phyloP scores from a whole-genome alignment of 169 alveolate genomes.

The Cryptosporidium sp. region DNA sequence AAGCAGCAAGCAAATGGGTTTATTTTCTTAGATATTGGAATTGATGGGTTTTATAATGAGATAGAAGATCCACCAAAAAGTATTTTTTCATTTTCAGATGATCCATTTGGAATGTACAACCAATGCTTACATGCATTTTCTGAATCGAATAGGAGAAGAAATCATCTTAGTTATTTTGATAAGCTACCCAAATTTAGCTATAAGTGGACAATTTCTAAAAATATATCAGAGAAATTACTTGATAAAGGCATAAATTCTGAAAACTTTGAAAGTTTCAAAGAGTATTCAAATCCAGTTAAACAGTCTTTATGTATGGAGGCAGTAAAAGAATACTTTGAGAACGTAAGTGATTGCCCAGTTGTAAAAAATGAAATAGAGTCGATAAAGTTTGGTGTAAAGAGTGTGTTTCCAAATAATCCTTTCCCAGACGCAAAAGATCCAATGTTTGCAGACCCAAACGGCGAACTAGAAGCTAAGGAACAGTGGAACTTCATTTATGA shows the following conservation, averaged over 20 bases:
- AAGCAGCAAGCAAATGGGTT: conserved; percentile 67
- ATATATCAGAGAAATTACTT: conserved; percentile 29
- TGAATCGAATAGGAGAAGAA: conserved; percentile 43
- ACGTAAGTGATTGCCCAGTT: conserved; percentile 40
- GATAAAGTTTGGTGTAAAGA: conserved; percentile 23
- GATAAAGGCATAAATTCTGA: conserved; percentile 41
- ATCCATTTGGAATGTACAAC: conserved; percentile 73
- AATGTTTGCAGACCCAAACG: conserved; percentile 60
- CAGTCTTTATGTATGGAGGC: conserved; percentile 65
- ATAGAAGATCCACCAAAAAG: conserved; percentile 49
- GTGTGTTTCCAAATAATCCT: conserved; percentile 31
- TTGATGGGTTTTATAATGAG: conserved; percentile 36
- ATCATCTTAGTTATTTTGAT: not conserved
- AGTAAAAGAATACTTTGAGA: conserved; percentile 68
- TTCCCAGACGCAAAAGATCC: conserved; percentile 55
- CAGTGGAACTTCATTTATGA: conserved; percentile 67
- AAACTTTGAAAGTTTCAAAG: conserved; percentile 40
- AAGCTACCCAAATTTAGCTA: not conserved
- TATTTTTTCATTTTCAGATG: conserved; percentile 56
- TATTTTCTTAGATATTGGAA: conserved; percentile 44
- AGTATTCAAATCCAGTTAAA: conserved; percentile 29
- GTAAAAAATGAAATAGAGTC: conserved; percentile 12
- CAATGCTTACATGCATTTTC: conserved; percentile 69
- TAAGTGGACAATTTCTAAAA: conserved; percentile 44
- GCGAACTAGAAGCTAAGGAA: conserved; percentile 64